These are phyloP conservation scores for Emergomyces orientalis DNA, from an alignment of 2,329 filamentous ascomycete species.

Conservation along the genomic window DNA sequence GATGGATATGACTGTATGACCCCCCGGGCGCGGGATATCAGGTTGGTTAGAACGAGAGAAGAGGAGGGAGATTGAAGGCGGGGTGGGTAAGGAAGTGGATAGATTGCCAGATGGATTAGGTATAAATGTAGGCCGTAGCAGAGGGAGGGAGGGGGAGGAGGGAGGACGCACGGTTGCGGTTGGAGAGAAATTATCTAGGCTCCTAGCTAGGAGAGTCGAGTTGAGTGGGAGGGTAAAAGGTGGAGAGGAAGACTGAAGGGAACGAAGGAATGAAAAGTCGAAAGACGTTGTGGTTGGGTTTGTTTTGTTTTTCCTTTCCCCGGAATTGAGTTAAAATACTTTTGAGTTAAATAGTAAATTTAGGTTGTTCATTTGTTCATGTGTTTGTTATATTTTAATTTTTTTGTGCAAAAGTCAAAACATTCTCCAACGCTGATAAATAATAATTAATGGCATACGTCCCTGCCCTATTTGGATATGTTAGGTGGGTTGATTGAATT, in stretches of 20 bases:
- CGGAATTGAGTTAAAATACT: background rate
- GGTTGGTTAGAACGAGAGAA: background rate
- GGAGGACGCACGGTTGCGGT: background rate
- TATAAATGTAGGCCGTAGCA: too few species aligned
- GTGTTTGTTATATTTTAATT: background rate
- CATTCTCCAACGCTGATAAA: too few species aligned
- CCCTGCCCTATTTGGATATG: too few species aligned
- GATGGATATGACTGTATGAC: background rate
- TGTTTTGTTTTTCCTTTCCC: conserved; percentile 5
- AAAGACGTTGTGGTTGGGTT: background rate
- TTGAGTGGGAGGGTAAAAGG: background rate
- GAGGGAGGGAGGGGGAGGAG: background rate
- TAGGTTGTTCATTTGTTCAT: background rate
- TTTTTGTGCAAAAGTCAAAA: too few species aligned
- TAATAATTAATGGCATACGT: too few species aligned
- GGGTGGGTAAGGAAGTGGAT: background rate
- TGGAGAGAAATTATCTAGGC: background rate
- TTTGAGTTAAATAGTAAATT: background rate
- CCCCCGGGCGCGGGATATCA: background rate
- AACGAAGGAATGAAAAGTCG: background rate
- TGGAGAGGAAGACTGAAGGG: background rate
- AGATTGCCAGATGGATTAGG: background rate
- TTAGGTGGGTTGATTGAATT: too few species aligned
- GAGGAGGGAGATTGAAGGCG: background rate
- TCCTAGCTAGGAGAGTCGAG: background rate